A percentile compares a stretch with the other conserved stretches of the same genome.
Conservation (phyloP, 495 filamentous ascomycete species). For the Xylaria scruposa region DNA sequence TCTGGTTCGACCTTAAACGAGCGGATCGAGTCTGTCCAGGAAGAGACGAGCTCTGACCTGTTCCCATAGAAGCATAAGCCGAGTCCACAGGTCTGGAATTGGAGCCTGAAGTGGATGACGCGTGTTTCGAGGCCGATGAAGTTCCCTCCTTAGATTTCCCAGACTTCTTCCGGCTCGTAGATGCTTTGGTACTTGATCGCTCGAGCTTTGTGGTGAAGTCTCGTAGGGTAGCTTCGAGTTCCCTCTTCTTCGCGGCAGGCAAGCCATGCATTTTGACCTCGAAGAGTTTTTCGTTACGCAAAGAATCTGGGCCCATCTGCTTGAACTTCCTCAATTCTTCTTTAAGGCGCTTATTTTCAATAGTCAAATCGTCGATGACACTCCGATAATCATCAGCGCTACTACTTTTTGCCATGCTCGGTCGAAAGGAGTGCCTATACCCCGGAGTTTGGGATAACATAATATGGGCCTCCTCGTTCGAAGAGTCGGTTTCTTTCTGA, state of each 20-base stretch:
- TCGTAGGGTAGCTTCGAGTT: constrained; percentile 73
- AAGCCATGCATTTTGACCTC: constrained; percentile 77
- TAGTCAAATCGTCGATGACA: constrained; percentile 75
- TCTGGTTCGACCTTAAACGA: constrained; percentile 51
- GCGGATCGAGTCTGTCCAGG: constrained; percentile 36
- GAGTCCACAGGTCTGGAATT: constrained; percentile 68
- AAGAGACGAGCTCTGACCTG: constrained; percentile 51
- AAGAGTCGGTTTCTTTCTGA: constrained; percentile 53
- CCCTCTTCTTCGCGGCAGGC: constrained; percentile 67
- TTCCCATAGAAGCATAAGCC: constrained; percentile 76
- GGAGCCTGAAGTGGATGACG: constrained; percentile 59
- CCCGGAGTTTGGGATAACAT: constrained; percentile 30
- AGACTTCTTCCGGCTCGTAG: constrained; percentile 42
- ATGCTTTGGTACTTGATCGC: constrained; percentile 46
- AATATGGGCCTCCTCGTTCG: constrained; percentile 44
- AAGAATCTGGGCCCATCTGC: constrained; percentile 62
- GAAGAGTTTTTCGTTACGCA: constrained; percentile 72
- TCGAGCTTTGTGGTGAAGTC: constrained; percentile 67
- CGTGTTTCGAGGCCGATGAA: constrained; percentile 50
- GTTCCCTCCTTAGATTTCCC: constrained; percentile 43
- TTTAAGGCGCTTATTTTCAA: constrained; percentile 75
- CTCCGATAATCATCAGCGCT: constrained; percentile 66
- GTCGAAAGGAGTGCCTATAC: constrained; percentile 34
- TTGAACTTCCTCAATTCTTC: constrained; percentile 71
- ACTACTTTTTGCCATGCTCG: constrained; percentile 51